Base-by-base conservation (phyloP, 2,329 filamentous ascomycete species). In the Xylaria sp. region DNA sequence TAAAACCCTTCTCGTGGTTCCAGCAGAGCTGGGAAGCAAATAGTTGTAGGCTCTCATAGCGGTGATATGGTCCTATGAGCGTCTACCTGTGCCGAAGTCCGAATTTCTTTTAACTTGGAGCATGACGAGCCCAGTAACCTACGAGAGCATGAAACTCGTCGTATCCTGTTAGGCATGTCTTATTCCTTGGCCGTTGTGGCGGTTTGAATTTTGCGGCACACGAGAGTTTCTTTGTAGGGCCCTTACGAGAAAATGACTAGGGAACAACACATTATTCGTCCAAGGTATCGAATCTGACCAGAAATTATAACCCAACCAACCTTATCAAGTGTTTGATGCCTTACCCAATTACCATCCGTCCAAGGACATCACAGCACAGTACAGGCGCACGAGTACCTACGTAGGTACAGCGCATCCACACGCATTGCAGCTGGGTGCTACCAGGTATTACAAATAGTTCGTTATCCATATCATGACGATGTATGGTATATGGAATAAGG, bases 271-370 rank as follows among this genome's bases (percentile, higher is more conserved):
- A 25, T 15, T 25, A 43, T 19, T 23, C 21, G 7, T 23, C 7
- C n/a, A 25, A n/a, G 19, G 41, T 44, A 17, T 37, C 7, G 21
- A 49, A 37, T n/a, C 17, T 8, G 19, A 33, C 15, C 25, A 41
- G 3, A 48, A 43, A 17, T 27, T 10, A 23, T 5, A 13, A 43
- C 37, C 25, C 37, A 11, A 43, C 25, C 37, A 11, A 43, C 25
- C 33, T 53, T 7, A 43, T 15, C 31, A 21, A 9, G 37, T 44
- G 13, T 54, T 54, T 54, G 38, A 44, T 54, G 38, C 51, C 51
- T 54, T 46, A 54, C 17, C 52, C 31, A 54, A 54, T 54, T 23
- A 25, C 21, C 38, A 54, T 54, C n/a, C n/a, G n/a, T n/a, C n/a
- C n/a, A n/a, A n/a, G n/a, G n/a, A n/a, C n/a, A n/a, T 11, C 29